phyloP scores from a whole-genome alignment of 2,329 filamentous ascomycete species.

The Botrytis cinerea region DNA sequence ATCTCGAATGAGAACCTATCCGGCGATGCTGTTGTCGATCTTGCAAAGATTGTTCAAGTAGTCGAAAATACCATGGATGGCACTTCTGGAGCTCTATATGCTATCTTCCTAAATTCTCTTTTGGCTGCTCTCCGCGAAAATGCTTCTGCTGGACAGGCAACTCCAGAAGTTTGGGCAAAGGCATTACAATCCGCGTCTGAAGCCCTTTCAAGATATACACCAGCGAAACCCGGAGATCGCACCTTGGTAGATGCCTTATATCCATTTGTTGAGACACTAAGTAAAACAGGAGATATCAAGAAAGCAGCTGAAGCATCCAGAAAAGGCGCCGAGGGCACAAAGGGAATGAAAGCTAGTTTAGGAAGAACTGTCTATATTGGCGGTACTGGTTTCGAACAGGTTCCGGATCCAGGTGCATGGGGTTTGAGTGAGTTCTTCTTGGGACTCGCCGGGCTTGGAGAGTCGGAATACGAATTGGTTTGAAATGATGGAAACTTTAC shows the following conservation, averaged over 20 bases:
- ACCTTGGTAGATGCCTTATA: conserved; percentile 88
- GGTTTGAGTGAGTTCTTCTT: conserved; percentile 77
- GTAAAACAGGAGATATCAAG: conserved; percentile 63
- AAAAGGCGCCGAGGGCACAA: conserved; percentile 78
- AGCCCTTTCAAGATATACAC: conserved; percentile 79
- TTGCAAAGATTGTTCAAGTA: conserved; percentile 61
- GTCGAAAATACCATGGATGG: conserved; percentile 74
- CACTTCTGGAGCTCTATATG: conserved; percentile 74
- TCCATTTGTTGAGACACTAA: conserved; percentile 78
- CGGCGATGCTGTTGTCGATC: conserved; percentile 59
- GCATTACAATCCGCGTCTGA: conserved; percentile 72
- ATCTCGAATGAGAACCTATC: conserved; percentile 48
- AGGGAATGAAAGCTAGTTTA: conserved; percentile 87
- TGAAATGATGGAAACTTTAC: conserved; percentile 25
- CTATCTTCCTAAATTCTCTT: conserved; percentile 74
- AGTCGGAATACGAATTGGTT: conserved; percentile 41
- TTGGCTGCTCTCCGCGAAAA: conserved; percentile 49
- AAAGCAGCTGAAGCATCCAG: conserved; percentile 75
- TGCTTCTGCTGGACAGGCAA: conserved; percentile 43
- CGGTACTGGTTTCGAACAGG: conserved; percentile 69
- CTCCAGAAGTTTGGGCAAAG: conserved; percentile 53
- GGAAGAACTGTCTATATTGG: conserved; percentile 83
- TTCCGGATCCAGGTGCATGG: conserved; percentile 77
- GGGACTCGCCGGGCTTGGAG: conserved; percentile 63
- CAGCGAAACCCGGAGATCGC: conserved; percentile 83